Conservation (phyloP, 2,329 filamentous ascomycete species). For the Sclerotinia glacialis region DNA sequence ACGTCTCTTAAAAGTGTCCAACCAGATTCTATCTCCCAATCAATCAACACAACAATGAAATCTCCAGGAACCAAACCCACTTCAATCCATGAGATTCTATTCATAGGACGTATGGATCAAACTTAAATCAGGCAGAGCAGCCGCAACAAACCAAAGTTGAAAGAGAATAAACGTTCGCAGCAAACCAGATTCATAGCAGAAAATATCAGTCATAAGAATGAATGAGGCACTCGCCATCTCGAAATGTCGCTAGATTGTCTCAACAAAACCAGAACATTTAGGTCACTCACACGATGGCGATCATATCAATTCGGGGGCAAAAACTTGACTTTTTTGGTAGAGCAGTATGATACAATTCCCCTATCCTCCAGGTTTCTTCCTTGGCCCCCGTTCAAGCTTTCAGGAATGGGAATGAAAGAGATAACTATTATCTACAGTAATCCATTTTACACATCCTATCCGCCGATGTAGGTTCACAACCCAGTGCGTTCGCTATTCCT, state of each 20-base stretch:
- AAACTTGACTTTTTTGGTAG: not conserved
- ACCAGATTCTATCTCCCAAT: no score
- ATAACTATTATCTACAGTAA: slow-evolving; percentile 5
- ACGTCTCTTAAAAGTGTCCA: no score
- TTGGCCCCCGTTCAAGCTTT: no score
- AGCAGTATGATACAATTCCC: slow-evolving; percentile 9
- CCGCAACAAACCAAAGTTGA: not conserved
- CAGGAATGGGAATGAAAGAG: not conserved
- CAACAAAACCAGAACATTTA: not conserved
- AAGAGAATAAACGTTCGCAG: not conserved
- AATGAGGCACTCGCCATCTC: not conserved
- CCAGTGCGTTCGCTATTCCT: not conserved
- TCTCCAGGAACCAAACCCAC: no score
- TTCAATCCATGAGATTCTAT: no score
- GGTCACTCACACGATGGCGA: not conserved
- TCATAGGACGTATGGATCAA: not conserved
- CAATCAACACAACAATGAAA: no score
- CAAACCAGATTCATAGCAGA: no score
- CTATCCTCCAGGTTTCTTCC: not conserved
- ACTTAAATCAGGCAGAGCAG: no score
- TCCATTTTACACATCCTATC: not conserved
- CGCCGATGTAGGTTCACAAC: not conserved
- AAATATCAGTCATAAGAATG: not conserved
- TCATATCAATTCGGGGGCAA: not conserved
- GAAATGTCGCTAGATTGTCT: no score